phyloP scores from a whole-genome alignment of 2,329 filamentous ascomycete genomes.

The Alternaria rosae region DNA sequence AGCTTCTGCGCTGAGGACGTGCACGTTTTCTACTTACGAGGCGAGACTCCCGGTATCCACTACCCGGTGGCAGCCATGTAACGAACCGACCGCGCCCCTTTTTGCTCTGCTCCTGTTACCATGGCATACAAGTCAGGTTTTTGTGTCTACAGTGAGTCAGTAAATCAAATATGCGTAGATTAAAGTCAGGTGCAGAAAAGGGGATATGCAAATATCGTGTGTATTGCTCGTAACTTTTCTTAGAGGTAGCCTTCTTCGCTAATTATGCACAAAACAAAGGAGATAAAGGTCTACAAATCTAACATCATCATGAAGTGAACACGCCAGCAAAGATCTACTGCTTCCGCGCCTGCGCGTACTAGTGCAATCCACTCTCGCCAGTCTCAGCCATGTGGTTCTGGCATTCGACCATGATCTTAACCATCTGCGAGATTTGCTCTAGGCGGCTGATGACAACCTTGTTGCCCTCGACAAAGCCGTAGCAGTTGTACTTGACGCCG shows the following conservation, averaged over 20 bases:
- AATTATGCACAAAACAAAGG: conserved; percentile 1
- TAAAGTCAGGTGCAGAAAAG: neutral
- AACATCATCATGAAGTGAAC: conserved; percentile 1
- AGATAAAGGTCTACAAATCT: conserved; percentile 4
- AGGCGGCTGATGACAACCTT: conserved; percentile 78
- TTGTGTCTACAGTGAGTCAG: neutral
- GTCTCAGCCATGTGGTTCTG: conserved; percentile 51
- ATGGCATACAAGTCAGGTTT: neutral
- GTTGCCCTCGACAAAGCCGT: conserved; percentile 85
- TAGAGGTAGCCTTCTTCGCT: neutral
- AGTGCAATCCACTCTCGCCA: conserved; percentile 47
- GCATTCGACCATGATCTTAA: conserved; percentile 60
- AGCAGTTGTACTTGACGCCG: conserved; percentile 82
- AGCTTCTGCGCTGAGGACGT: neutral
- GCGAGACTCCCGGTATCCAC: neutral
- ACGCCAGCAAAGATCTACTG: neutral
- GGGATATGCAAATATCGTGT: neutral
- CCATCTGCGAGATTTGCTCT: conserved; percentile 80
- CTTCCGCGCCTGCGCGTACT: conserved; percentile 13
- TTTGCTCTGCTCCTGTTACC: neutral
- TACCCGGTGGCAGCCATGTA: neutral
- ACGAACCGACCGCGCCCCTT: neutral
- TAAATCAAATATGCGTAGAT: neutral
- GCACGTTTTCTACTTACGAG: neutral
- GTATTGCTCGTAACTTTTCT: neutral